These are phyloP conservation scores for Solanum aculeatissimum DNA, from an alignment of 305 asterid genomes.

Conservation along the genomic window DNA sequence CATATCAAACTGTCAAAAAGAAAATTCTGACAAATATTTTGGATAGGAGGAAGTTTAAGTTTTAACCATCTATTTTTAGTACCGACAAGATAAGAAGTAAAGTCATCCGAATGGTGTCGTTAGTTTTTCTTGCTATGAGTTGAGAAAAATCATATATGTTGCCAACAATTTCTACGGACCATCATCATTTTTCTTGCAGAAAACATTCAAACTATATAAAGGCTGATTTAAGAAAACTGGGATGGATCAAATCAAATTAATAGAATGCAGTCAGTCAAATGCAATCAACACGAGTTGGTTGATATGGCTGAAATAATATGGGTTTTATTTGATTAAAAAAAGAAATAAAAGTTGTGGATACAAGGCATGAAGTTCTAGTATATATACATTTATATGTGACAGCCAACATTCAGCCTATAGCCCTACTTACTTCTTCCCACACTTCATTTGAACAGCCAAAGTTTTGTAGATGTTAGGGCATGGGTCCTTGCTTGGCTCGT, in stretches of 20 bases:
- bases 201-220: neutral
- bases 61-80: neutral
- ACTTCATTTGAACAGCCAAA: constrained; percentile 41
- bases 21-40: too few species aligned
- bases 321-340: neutral
- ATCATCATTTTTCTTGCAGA: neutral
- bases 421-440: constrained; percentile 3
- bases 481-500: constrained; percentile 27
- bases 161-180: neutral
- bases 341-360: neutral
- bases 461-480: constrained; percentile 40
- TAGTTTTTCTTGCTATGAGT: neutral
- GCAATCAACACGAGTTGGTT: neutral
- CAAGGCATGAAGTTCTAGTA: neutral
- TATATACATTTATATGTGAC: neutral
- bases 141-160: neutral
- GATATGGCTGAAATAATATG: neutral
- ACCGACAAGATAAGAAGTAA: too few species aligned
- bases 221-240: neutral
- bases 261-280: neutral
- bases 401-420: neutral
- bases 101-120: neutral
- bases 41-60: too few species aligned
- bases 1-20: too few species aligned
- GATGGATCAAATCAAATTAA: too few species aligned